phyloP scores from a whole-genome alignment of 1,139 yeast species.

The Yamadazyma diospyri region DNA sequence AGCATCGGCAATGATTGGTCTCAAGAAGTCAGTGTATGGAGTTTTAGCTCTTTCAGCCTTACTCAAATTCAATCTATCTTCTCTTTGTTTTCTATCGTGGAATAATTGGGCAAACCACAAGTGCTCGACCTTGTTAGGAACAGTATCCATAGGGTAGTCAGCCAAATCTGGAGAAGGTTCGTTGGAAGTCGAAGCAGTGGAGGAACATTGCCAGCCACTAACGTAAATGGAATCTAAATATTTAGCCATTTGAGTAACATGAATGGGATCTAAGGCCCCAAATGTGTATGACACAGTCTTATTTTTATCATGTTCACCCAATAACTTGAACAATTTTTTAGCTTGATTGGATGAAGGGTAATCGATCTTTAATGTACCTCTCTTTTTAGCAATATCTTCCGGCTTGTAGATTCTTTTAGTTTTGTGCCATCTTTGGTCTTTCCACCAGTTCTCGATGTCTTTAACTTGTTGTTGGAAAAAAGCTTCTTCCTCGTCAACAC shows the following conservation, averaged over 20 bases:
- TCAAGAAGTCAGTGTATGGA: conserved; percentile 73
- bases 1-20: conserved; percentile 96
- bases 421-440: conserved; percentile 83
- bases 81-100: conserved; percentile 96
- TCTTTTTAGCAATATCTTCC: conserved; percentile 84
- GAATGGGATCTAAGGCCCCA: conserved; percentile 96
- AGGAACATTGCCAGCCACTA: conserved; percentile 98
- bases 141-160: conserved; percentile 98
- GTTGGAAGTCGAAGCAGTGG: conserved; percentile 94
- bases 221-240: conserved; percentile 90
- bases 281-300: conserved; percentile 84
- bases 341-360: conserved; percentile 84
- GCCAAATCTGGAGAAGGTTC: conserved; percentile 99
- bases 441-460: conserved; percentile 86
- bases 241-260: conserved; percentile 94
- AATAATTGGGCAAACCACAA: conserved; percentile 94
- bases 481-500: conserved; percentile 58
- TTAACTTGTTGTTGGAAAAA: conserved; percentile 67
- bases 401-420: conserved; percentile 89
- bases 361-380: conserved; percentile 66
- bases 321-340: conserved; percentile 68
- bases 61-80: conserved; percentile 66
- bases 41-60: conserved; percentile 60
- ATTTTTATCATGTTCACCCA: conserved; percentile 68
- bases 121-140: conserved; percentile 97